Conservation (phyloP, 768 basidiomycete genomes). For the Xanthoconium purpureum region DNA sequence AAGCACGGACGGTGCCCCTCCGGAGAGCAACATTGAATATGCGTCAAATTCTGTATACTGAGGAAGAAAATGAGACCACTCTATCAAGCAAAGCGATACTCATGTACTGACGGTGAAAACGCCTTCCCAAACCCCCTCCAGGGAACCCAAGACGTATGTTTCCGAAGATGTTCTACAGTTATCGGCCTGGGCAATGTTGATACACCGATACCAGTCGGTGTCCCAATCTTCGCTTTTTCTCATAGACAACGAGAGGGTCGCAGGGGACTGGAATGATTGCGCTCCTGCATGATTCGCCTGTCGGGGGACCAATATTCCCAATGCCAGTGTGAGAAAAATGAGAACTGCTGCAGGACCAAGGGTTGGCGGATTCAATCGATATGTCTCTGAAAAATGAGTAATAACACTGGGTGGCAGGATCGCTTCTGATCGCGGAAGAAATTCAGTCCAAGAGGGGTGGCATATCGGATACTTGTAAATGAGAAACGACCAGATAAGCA, state of each 20-base stretch:
- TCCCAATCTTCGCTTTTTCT: conserved; percentile 58
- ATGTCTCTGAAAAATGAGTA: conserved; percentile 44
- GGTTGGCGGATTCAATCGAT: conserved; percentile 53
- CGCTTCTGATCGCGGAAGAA: conserved; percentile 36
- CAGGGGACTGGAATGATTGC: conserved; percentile 13
- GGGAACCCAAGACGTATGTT: conserved; percentile 60
- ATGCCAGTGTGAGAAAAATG: conserved; percentile 56
- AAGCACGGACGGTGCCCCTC: conserved; percentile 61
- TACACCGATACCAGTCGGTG: conserved; percentile 63
- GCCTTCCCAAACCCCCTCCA: conserved; percentile 81
- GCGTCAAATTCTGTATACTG: conserved; percentile 84
- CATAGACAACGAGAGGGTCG: conserved; percentile 4
- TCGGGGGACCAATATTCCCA: conserved; percentile 16
- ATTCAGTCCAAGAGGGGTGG: conserved; percentile 56
- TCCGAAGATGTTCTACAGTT: conserved; percentile 37
- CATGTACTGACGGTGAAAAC: conserved; percentile 58
- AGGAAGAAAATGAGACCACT: neutral
- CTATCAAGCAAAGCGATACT: neutral
- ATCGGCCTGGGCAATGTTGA: conserved; percentile 35
- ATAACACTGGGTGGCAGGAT: conserved; percentile 21
- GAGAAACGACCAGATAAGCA: conserved; percentile 7
- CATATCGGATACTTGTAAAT: conserved; percentile 57
- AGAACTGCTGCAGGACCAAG: conserved; percentile 72
- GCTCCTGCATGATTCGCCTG: neutral
- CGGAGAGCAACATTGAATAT: conserved; percentile 74